Evolutionary conservation across 2,329 filamentous ascomycete species (phyloP).

Genomic region (Neocatenulostroma microsporum): DNA sequence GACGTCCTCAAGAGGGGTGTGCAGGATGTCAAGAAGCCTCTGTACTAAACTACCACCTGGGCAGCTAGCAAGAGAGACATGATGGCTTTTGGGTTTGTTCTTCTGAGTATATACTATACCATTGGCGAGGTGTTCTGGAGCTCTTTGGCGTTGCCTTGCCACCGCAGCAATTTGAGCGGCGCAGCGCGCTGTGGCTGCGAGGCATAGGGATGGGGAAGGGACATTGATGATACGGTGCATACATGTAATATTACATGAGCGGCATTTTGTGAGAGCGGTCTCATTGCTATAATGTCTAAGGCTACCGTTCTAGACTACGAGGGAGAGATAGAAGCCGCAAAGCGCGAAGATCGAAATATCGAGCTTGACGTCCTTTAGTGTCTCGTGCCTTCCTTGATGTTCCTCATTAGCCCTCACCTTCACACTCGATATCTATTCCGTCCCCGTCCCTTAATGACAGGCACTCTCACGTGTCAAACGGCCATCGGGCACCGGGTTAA

Average conservation of each 20-base stretch:
- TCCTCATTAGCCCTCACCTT: too few species aligned
- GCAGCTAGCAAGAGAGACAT: too few species aligned
- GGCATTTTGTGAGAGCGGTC: background rate
- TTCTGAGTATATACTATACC: too few species aligned
- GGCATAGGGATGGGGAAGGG: background rate
- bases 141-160: background rate
- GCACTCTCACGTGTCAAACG: too few species aligned
- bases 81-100: background rate
- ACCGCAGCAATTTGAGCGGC: background rate
- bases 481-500: too few species aligned
- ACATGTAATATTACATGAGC: background rate
- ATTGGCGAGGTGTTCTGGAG: constrained; percentile 4
- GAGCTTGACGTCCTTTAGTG: too few species aligned
- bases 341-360: too few species aligned
- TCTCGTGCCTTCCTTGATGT: too few species aligned
- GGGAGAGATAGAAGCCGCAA: too few species aligned
- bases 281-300: constrained; percentile 3
- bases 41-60: too few species aligned
- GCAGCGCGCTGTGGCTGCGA: background rate
- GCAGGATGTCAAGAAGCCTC: constrained; percentile 63
- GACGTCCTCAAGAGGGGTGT: constrained; percentile 67
- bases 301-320: constrained; percentile 1
- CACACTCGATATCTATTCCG: too few species aligned
- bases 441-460: too few species aligned
- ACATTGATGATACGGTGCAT: background rate